Conservation (phyloP, 495 filamentous ascomycete genomes). For the Astrothelium macrocarpum region DNA sequence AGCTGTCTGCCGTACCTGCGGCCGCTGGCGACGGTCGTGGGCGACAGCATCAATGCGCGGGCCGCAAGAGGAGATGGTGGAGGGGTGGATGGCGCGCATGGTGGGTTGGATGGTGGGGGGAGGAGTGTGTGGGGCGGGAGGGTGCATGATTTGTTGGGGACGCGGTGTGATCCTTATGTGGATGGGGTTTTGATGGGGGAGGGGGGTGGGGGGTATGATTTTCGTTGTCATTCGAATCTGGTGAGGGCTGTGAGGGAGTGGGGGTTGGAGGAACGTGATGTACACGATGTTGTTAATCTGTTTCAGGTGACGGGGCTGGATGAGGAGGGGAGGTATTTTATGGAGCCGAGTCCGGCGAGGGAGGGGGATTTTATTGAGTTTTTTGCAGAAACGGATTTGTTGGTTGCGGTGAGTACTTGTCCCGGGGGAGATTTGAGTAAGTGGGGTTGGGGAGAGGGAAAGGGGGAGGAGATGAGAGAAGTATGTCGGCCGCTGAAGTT, state of each 20-base stretch:
- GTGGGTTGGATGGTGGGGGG: conserved; percentile 26
- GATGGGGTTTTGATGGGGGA: conserved; percentile 58
- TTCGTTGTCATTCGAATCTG: conserved; percentile 75
- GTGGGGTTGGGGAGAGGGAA: conserved; percentile 65
- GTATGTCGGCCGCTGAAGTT: conserved; percentile 65
- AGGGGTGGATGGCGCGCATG: conserved; percentile 16
- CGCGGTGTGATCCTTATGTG: conserved; percentile 63
- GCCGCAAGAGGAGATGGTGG: conserved; percentile 44
- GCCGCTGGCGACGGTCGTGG: conserved; percentile 61
- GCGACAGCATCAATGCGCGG: conserved; percentile 49
- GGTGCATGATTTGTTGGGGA: conserved; percentile 67
- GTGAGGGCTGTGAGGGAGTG: conserved; percentile 58
- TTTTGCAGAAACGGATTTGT: conserved; percentile 63
- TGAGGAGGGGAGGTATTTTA: conserved; percentile 63
- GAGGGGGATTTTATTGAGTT: conserved; percentile 63
- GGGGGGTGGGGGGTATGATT: conserved; percentile 60
- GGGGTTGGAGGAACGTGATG: conserved; percentile 59
- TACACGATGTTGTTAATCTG: conserved; percentile 74
- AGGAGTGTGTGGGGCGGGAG: conserved; percentile 39
- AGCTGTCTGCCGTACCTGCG: conserved; percentile 65
- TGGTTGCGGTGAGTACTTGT: conserved; percentile 62
- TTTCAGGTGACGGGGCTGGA: conserved; percentile 74
- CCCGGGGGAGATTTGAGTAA: conserved; percentile 57
- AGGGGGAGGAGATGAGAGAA: conserved; percentile 61
- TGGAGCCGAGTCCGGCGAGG: conserved; percentile 62